A percentile compares a stretch with the other conserved stretches of the same genome.
phyloP scores from a whole-genome alignment of 768 basidiomycete genomes.

The Lentinus brumalis region DNA sequence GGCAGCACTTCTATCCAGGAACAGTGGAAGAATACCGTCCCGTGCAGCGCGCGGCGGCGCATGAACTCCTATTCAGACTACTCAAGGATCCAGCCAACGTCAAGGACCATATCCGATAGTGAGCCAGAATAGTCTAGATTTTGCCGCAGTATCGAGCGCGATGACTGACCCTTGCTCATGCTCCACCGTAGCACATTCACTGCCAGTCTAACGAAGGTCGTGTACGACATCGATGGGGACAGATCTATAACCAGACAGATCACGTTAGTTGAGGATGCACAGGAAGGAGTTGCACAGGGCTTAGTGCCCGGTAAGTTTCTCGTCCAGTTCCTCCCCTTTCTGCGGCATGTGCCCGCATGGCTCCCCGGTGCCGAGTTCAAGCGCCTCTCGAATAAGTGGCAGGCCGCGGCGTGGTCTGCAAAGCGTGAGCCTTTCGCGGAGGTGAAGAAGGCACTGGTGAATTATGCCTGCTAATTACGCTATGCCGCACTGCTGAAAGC shows the following conservation, averaged over 20 bases:
- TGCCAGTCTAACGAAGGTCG: slow-evolving; percentile 14
- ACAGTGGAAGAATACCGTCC: neutral
- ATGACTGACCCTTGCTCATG: neutral
- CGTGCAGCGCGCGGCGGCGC: neutral
- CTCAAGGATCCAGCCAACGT: neutral
- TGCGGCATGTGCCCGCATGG: slow-evolving; percentile 17
- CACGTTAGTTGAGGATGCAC: slow-evolving; percentile 10
- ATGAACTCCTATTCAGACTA: neutral
- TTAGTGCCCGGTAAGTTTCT: slow-evolving; percentile 26
- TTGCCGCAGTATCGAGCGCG: no score
- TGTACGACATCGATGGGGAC: slow-evolving; percentile 11
- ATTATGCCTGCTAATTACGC: neutral
- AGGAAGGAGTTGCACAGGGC: neutral
- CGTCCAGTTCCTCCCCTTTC: slow-evolving; percentile 28
- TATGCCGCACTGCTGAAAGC: neutral
- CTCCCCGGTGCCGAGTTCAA: slow-evolving; percentile 8
- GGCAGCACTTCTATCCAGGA: slow-evolving; percentile 6
- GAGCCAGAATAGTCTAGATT: neutral
- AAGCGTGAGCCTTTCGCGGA: neutral
- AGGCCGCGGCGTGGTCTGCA: neutral
- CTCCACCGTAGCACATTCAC: slow-evolving; percentile 2
- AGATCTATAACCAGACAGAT: neutral
- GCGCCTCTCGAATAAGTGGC: slow-evolving; percentile 4
- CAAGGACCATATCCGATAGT: slow-evolving; percentile 7
- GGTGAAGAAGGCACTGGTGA: neutral